These are phyloP conservation scores for Aotearoamyces nothofagi DNA, from an alignment of 2,329 filamentous ascomycete species.

Conservation along the genomic window DNA sequence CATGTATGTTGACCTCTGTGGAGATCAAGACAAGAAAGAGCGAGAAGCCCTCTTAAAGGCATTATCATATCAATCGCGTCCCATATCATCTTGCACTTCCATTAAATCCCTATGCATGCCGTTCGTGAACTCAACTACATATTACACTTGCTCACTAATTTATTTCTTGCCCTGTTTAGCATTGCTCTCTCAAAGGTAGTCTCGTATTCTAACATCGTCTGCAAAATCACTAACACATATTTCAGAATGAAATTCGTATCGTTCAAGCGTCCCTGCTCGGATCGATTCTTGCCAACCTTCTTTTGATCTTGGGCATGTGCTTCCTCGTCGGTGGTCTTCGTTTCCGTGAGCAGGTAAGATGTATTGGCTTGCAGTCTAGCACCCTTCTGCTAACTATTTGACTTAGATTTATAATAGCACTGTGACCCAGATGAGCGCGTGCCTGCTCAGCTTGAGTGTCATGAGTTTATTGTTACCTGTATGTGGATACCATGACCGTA, in stretches of 20 bases:
- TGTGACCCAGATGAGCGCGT: constrained; percentile 92
- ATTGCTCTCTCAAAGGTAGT: constrained; percentile 63
- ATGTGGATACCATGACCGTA: constrained; percentile 14
- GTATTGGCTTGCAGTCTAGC: neutral
- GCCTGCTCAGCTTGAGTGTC: constrained; percentile 76
- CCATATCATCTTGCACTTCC: constrained; percentile 21
- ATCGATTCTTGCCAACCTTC: constrained; percentile 75
- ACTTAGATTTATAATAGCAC: constrained; percentile 78
- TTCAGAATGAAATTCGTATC: constrained; percentile 65
- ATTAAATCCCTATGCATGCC: constrained; percentile 9
- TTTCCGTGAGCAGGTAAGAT: constrained; percentile 64
- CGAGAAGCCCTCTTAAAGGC: constrained; percentile 25
- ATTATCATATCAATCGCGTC: constrained; percentile 31
- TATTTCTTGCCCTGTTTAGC: constrained; percentile 26
- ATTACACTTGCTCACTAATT: constrained; percentile 21
- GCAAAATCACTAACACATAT: too few relatives aligned
- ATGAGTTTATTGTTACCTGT: constrained; percentile 77
- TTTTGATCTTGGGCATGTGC: constrained; percentile 83
- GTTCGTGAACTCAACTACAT: constrained; percentile 7
- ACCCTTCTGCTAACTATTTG: constrained; percentile 5
- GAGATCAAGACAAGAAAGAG: constrained; percentile 29
- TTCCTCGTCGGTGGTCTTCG: constrained; percentile 78
- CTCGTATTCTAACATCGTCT: too few relatives aligned
- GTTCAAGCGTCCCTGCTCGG: constrained; percentile 84
- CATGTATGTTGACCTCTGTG: constrained; percentile 34